A percentile compares a stretch with the other conserved stretches of the same genome.
These are phyloP conservation scores for Solanum chilense DNA, from an alignment of 257 asterid genomes.

Conservation along the genomic window DNA sequence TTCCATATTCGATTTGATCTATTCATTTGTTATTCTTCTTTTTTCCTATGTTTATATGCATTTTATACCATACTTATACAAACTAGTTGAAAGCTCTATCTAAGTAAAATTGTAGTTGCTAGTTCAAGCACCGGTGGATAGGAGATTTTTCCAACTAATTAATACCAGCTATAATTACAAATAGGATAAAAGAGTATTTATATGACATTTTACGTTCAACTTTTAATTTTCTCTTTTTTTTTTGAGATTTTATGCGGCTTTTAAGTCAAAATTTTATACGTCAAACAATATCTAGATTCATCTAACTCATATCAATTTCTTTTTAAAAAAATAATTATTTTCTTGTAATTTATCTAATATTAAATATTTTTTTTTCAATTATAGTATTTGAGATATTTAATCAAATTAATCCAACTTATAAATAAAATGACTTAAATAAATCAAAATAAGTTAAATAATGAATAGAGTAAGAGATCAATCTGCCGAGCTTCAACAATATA, in stretches of 20 bases:
- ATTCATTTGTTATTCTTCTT: background rate
- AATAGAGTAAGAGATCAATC: background rate
- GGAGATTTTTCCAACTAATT: background rate
- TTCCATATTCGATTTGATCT: background rate
- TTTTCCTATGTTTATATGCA: background rate
- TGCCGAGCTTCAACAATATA: background rate
- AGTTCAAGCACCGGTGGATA: too few relatives aligned
- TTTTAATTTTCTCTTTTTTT: background rate
- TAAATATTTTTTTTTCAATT: background rate
- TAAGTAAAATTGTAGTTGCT: background rate
- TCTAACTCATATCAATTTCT: background rate
- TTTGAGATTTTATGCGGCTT: background rate
- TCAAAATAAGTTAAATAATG: background rate
- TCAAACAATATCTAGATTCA: background rate
- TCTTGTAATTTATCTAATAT: background rate
- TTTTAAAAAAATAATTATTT: background rate
- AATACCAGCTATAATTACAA: background rate
- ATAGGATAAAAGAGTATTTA: background rate
- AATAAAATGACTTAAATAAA: background rate
- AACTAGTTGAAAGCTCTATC: background rate
- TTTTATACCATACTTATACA: too few relatives aligned
- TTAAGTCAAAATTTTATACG: background rate
- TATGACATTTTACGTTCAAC: background rate
- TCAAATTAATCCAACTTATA: background rate
- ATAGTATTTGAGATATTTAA: background rate